Conservation (phyloP, 345 rosid genomes). For the Arabidopsis suecica region DNA sequence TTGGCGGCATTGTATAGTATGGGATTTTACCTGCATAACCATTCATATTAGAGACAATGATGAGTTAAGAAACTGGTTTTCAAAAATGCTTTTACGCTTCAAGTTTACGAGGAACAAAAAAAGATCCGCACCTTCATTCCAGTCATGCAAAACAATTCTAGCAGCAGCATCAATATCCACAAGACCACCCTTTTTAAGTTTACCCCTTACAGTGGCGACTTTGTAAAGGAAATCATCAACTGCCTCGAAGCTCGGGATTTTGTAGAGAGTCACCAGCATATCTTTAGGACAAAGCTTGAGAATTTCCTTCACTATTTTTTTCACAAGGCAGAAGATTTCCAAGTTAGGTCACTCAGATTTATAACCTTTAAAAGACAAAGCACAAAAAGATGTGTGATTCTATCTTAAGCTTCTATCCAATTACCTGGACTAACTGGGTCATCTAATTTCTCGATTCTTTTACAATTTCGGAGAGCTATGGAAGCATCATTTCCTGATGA, state of each 20-base stretch:
- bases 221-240: conserved; percentile 91
- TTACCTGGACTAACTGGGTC: conserved; percentile 95
- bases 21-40: conserved; percentile 81
- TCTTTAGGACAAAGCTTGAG: conserved; percentile 75
- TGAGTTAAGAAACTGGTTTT: background rate
- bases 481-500: conserved; percentile 73
- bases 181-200: conserved; percentile 94
- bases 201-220: conserved; percentile 88
- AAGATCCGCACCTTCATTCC: conserved; percentile 72
- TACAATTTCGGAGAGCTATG: conserved; percentile 89
- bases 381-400: background rate
- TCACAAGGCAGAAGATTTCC: conserved; percentile 29
- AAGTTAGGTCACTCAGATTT: conserved; percentile 27
- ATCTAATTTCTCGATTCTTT: conserved; percentile 93
- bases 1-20: conserved; percentile 84
- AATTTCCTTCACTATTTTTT: conserved; percentile 79
- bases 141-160: conserved; percentile 84
- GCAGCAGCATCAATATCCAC: conserved; percentile 91
- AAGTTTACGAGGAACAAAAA: background rate
- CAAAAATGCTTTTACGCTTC: background rate
- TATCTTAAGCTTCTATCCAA: background rate
- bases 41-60: conserved; percentile 16
- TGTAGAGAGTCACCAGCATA: conserved; percentile 76
- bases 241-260: conserved; percentile 70
- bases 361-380: conserved; percentile 8